Evolutionary conservation across 306 rosid species (phyloP), one percentile per base, ranked within the genome.

Genomic region (Lathyrus tuberosus): DNA sequence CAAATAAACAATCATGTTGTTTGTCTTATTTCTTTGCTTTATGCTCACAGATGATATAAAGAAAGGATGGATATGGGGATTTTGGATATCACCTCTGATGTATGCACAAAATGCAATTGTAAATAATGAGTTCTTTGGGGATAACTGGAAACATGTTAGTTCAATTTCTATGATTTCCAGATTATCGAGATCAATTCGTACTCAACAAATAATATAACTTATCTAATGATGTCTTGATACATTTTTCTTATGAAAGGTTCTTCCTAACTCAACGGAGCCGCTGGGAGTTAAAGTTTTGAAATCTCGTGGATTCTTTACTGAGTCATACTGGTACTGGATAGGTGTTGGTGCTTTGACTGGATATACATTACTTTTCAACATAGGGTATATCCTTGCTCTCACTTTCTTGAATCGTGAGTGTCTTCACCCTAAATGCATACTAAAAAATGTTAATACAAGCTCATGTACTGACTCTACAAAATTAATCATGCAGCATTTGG

Each of bases 11-110:
- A 61, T 38, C 20, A 6, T 12, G 11, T 1, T 3, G 53, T 53
- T 62, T 66, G 13, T 38, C 62, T 18, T 6, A 47, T 62, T 61
- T 64, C 30, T 65, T 71, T 59, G 38, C 33, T 24, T 71, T 61
- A 44, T 78, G n/a, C 56, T 42, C 59, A 40, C 48, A 82, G 86
- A 82, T 37, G 11, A 54, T 5, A 66, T 82, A 10, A 82, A 82
- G 30, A 82, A 75, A 66, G 75, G 86, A 83, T 82, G 86, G 86
- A 24, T 78, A 13, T 82, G 86, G 86, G 83, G 81, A 14, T 82
- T 78, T 10, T 82, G 86, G 86, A 71, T 75, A n/a, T 82, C 86
- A 75, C 86, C 86, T 9, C 53, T 82, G 83, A 82, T 82, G 86
- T 71, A 82, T 71, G 86, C 70, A 54, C 78, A 75, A 7, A 82